A percentile compares a stretch with the other conserved stretches of the same genome.
Conservation (phyloP, 2,329 filamentous ascomycete genomes). For the Phyllosticta citriasiana region DNA sequence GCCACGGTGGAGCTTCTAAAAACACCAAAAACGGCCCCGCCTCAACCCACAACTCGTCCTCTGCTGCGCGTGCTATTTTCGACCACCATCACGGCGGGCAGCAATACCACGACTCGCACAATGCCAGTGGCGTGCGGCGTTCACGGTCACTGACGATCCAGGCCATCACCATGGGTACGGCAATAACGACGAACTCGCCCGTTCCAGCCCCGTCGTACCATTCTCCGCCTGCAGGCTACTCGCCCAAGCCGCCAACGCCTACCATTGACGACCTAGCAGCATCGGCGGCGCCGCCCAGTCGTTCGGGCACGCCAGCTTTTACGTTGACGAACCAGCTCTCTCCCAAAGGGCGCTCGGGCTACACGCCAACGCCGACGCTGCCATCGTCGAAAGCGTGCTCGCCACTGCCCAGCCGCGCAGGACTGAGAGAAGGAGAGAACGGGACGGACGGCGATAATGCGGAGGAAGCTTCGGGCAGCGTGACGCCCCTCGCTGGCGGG, state of each 20-base stretch:
- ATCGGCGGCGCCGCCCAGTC: too few species aligned
- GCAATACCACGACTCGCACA: neutral
- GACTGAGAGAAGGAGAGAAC: neutral
- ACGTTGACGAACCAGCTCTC: neutral
- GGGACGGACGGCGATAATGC: neutral
- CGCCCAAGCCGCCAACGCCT: neutral
- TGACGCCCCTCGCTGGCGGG: neutral
- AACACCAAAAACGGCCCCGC: neutral
- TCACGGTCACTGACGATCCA: neutral
- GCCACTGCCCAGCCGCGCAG: too few species aligned
- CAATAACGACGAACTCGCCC: neutral
- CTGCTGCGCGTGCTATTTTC: neutral
- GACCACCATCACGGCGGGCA: neutral
- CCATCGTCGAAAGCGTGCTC: neutral
- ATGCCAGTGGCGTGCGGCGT: neutral
- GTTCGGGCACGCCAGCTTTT: neutral
- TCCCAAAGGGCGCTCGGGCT: neutral
- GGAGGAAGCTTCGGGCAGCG: neutral
- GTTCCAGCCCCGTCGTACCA: neutral
- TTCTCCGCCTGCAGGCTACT: neutral
- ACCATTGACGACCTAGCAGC: neutral
- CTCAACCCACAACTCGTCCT: neutral
- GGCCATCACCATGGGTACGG: neutral
- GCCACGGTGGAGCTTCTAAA: neutral
- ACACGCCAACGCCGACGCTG: neutral